These are phyloP conservation scores for Beverwykella pulmonaria DNA, from an alignment of 495 filamentous ascomycete species.

Conservation along the genomic window DNA sequence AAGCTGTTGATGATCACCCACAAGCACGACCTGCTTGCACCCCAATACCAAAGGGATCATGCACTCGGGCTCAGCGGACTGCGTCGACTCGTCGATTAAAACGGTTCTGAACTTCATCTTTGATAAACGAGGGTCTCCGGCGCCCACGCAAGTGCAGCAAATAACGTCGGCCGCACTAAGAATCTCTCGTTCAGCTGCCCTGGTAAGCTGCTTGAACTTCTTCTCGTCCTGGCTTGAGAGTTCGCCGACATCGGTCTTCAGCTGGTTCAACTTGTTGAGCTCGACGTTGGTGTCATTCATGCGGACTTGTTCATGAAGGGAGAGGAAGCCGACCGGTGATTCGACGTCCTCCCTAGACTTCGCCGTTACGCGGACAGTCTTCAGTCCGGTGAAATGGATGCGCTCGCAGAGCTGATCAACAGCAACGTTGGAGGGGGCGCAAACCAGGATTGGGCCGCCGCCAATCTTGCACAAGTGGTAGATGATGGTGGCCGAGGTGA, in stretches of 20 bases:
- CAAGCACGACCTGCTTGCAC: slow-evolving; percentile 97
- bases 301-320: slow-evolving; percentile 94
- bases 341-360: slow-evolving; percentile 99
- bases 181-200: slow-evolving; percentile 93
- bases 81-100: slow-evolving; percentile 96
- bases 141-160: slow-evolving; percentile 98
- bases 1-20: slow-evolving; percentile 97
- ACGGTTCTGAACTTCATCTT: slow-evolving; percentile 99
- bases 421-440: slow-evolving; percentile 96
- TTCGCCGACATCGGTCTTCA: slow-evolving; percentile 91
- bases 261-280: slow-evolving; percentile 82
- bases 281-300: slow-evolving; percentile 97
- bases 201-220: slow-evolving; percentile 92
- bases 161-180: slow-evolving; percentile 96
- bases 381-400: slow-evolving; percentile 90
- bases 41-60: slow-evolving; percentile 98
- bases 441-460: slow-evolving; percentile 92
- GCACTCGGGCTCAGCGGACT: slow-evolving; percentile 98
- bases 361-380: slow-evolving; percentile 96
- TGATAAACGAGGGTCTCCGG: slow-evolving; percentile 89
- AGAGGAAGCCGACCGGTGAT: slow-evolving; percentile 91
- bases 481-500: slow-evolving; percentile 99
- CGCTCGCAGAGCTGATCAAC: slow-evolving; percentile 98
- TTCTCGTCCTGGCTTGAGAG: slow-evolving; percentile 96
- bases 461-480: slow-evolving; percentile 96